Evolutionary conservation across 441 rosid species (phyloP).

Genomic region (Viola pubescens): DNA sequence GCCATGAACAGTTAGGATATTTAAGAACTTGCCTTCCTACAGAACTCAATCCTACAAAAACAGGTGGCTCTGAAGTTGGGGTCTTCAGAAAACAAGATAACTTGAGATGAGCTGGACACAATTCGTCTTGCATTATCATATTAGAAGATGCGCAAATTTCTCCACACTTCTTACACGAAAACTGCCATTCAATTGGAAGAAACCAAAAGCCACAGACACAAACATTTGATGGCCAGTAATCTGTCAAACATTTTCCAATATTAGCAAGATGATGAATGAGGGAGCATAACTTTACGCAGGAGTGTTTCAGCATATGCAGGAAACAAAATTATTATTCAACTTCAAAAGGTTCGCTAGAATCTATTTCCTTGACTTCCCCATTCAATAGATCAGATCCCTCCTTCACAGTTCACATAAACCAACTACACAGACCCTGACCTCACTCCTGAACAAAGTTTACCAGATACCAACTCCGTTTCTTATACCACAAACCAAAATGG

Average conservation of each 20-base stretch:
- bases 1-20: constrained; percentile 1
- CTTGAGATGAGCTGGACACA: constrained; percentile 55
- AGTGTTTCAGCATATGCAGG: too few relatives aligned
- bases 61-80: constrained; percentile 37
- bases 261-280: background rate
- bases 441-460: too few relatives aligned
- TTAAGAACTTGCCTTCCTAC: constrained; percentile 59
- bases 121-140: constrained; percentile 22
- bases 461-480: too few relatives aligned
- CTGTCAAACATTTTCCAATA: constrained; percentile 32
- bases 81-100: constrained; percentile 42
- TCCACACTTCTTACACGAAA: constrained; percentile 62
- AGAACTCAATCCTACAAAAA: constrained; percentile 75
- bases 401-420: too few relatives aligned
- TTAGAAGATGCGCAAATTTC: constrained; percentile 30
- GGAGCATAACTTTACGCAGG: too few relatives aligned
- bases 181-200: constrained; percentile 79
- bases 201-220: constrained; percentile 86
- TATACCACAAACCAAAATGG: too few relatives aligned
- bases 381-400: too few relatives aligned
- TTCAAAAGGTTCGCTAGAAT: too few relatives aligned
- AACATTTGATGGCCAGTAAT: constrained; percentile 77
- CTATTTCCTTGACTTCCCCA: too few relatives aligned
- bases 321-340: too few relatives aligned
- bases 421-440: too few relatives aligned